Evolutionary conservation across 345 rosid genomes (phyloP).

Genomic region (Salix dunnii): DNA sequence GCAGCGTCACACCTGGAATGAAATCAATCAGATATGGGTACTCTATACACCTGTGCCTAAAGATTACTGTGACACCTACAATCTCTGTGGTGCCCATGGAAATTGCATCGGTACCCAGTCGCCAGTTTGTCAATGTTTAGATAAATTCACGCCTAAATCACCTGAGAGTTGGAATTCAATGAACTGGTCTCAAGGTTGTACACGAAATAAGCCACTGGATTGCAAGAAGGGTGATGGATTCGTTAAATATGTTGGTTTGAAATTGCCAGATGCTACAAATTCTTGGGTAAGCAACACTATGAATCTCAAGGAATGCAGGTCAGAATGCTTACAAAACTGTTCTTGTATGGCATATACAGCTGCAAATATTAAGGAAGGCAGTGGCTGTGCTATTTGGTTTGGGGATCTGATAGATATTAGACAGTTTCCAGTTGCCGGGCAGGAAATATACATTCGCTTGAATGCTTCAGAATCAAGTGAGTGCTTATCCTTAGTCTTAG

Average conservation of each 20-base stretch:
- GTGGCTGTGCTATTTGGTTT: slow-evolving; percentile 21
- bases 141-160: slow-evolving; percentile 12
- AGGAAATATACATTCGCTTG: slow-evolving; percentile 13
- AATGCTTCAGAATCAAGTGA: slow-evolving; percentile 15
- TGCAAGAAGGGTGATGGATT: slow-evolving; percentile 13
- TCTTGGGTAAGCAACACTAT: slow-evolving; percentile 9
- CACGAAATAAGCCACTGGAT: neutral
- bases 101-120: neutral
- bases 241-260: neutral
- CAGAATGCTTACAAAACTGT: slow-evolving; percentile 15
- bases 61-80: slow-evolving; percentile 13
- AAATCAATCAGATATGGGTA: neutral
- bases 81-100: slow-evolving; percentile 9
- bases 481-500: neutral
- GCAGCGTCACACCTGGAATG: slow-evolving; percentile 1
- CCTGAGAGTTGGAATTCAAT: neutral
- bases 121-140: slow-evolving; percentile 10
- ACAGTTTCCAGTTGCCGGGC: neutral
- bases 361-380: neutral
- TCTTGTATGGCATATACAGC: slow-evolving; percentile 14
- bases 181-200: slow-evolving; percentile 19
- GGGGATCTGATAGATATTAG: slow-evolving; percentile 13
- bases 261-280: slow-evolving; percentile 15
- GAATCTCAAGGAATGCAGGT: slow-evolving; percentile 10
- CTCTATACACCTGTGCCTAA: neutral